Conservation (phyloP, 2,329 filamentous ascomycete species). For the Amesomyces nigricolor region DNA sequence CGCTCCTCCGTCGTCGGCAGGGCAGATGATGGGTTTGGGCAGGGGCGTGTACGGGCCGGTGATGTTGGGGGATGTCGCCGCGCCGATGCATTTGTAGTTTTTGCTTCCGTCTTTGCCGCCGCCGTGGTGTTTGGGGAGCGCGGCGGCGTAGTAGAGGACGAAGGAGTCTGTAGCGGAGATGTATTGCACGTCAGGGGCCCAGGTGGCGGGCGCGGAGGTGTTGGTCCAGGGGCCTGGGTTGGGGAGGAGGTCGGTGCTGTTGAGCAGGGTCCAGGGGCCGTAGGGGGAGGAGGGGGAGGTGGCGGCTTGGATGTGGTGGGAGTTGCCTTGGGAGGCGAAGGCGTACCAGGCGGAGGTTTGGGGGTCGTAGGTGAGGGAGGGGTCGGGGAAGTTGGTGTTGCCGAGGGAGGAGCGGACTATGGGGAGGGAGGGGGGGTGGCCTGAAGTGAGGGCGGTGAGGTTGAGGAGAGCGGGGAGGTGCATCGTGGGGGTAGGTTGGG, state of each 20-base stretch:
- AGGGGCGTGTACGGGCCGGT: conserved; percentile 48
- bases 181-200: conserved; percentile 47
- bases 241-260: conserved; percentile 41
- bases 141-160: conserved; percentile 46
- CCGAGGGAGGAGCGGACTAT: conserved; percentile 4
- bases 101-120: too few species aligned
- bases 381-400: conserved; percentile 39
- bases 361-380: conserved; percentile 37
- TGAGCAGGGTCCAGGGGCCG: conserved; percentile 32
- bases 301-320: conserved; percentile 42
- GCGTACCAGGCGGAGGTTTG: conserved; percentile 42
- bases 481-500: too few species aligned
- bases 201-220: conserved; percentile 32
- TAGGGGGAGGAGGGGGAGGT: conserved; percentile 35
- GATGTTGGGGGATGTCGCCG: conserved; percentile 42
- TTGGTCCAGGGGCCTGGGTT: conserved; percentile 40
- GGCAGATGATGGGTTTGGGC: conserved; percentile 46
- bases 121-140: conserved; percentile 18
- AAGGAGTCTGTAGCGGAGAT: conserved; percentile 36
- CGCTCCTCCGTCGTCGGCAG: conserved; percentile 48
- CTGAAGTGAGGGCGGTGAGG: background rate
- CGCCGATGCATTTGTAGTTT: conserved; percentile 50
- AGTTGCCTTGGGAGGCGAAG: conserved; percentile 42
- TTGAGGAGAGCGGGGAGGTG: background rate
- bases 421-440: background rate